Base-by-base conservation (phyloP, 495 filamentous ascomycete species). In the Achaetomiella virescens region DNA sequence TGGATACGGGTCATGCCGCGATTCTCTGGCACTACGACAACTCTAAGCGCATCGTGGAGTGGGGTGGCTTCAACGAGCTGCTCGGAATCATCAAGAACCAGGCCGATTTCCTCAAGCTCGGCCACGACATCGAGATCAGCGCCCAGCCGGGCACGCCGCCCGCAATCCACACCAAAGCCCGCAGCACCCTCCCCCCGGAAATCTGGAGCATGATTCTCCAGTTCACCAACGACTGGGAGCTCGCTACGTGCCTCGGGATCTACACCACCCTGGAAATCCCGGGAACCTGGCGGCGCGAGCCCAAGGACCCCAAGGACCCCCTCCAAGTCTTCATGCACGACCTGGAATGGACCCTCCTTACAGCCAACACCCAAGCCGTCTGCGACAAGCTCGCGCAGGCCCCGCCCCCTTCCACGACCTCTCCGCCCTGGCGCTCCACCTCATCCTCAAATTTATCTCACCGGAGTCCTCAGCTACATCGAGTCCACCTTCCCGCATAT, bases 401-500 rank as follows among this genome's bases (percentile, higher is more conserved):
- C 5, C 78, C 87, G 1, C 78, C 85, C 75, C 80, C 2, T 87
- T 88, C 54, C 82, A 82, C 52, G 88, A 84, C 49, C 73, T 96
- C 24, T 92, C 90, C 5, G 84, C 85, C 29, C 76, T 91, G 1
- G 87, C 87, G 37, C 88, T 91, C 55, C 89, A 92, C 60, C 81
- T 95, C 24, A 90, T 96, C 61, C 87, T 96, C 73, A 92, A 92
- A 60, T 97, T 96, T 86, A 83, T 31, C 84, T 89, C 55, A 87
- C 82, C 17, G 80, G 85, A 27, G 79, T 96, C 14, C 83, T 97
- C 18, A 79, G 81, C 11, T 90, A 90, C 66, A 79, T 97, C n/a
- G 88, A 91, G 60, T 77, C 82, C 31, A 78, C 88, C 49, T 80
- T 87, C 58, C 83, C 85, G 44, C 84, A 89, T 55, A 80, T 96